These are phyloP conservation scores for Dissoconium aciculare DNA, from an alignment of 2,329 filamentous ascomycete species.

Conservation along the genomic window DNA sequence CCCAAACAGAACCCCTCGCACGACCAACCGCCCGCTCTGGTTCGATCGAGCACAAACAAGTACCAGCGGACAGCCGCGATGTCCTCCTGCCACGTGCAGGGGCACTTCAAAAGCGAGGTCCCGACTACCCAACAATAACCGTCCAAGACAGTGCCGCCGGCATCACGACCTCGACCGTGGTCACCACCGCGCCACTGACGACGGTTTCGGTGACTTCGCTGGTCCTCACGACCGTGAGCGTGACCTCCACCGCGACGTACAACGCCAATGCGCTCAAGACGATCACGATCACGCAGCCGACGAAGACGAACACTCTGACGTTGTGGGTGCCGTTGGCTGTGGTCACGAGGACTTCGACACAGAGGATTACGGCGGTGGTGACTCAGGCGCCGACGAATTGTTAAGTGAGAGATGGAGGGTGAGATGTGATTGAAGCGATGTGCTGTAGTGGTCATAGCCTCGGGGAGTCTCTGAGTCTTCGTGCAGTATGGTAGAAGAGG, in stretches of 20 bases:
- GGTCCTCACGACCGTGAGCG: background rate
- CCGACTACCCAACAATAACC: slow-evolving; percentile 23
- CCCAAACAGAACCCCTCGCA: slow-evolving; percentile 5
- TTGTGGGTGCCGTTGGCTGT: slow-evolving; percentile 1
- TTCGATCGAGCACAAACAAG: slow-evolving; percentile 11
- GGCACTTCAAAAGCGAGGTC: slow-evolving; percentile 21
- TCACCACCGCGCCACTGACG: slow-evolving; percentile 1
- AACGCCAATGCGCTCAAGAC: slow-evolving; percentile 1
- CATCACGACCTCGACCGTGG: slow-evolving; percentile 12
- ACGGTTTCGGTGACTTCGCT: background rate
- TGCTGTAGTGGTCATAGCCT: no score
- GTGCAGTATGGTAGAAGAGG: no score
- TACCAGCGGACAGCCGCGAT: no score
- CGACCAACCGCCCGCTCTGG: slow-evolving; percentile 6
- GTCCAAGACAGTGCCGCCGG: slow-evolving; percentile 18
- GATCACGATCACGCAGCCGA: slow-evolving; percentile 2
- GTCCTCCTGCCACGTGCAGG: slow-evolving; percentile 3
- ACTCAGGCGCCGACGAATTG: slow-evolving; percentile 1
- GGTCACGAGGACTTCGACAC: background rate
- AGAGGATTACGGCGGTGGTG: background rate
- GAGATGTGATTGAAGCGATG: no score
- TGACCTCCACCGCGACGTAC: background rate
- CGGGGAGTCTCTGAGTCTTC: no score
- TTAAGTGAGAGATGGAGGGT: no score
- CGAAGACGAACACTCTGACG: slow-evolving; percentile 2